Evolutionary conservation across 495 filamentous ascomycete genomes (phyloP), one percentile per base, ranked within the genome.

Genomic region (Haplographium delicatum): DNA sequence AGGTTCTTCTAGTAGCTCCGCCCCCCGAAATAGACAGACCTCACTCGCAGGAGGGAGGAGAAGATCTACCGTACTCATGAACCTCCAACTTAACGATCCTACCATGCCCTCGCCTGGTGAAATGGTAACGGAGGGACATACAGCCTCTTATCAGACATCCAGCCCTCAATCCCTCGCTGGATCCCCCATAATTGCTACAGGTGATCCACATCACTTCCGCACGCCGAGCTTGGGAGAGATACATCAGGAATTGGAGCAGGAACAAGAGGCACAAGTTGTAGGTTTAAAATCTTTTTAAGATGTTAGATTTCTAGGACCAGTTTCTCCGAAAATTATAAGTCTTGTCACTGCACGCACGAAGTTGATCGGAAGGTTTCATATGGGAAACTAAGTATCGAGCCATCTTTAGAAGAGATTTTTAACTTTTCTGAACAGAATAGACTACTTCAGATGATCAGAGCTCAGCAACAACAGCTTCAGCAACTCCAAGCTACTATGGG

Each of bases 231-330:
- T 96, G 37, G 91, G 91, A n/a, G 91, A 96, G 67, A 73, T 98
- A 30, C 91, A 96, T 62, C 91, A 98, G 59, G 88, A 95, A 62
- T 73, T 96, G 5, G 93, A 98, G 67, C 86, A 85, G 42, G 93
- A 98, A 63, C 91, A 96, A 65, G 93, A 98, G 67, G 89, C 83
- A 9, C 91, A 96, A 69, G 93, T 98, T 65, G 85, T 88, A 69
- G 37, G 74, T 70, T 16, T 10, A n/a, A n/a, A n/a, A n/a, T n/a
- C n/a, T n/a, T n/a, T n/a, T n/a, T n/a, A n/a, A n/a, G n/a, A n/a
- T n/a, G n/a, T n/a, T n/a, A n/a, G n/a, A n/a, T n/a, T n/a, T n/a
- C n/a, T n/a, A n/a, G n/a, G n/a, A n/a, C n/a, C n/a, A n/a, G n/a
- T n/a, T n/a, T n/a, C n/a, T n/a, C n/a, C n/a, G n/a, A n/a, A n/a